Evolutionary conservation across 164 flowering plant species (phyloP), one percentile per base, ranked within the genome.

Genomic region (Vitis labrusca): DNA sequence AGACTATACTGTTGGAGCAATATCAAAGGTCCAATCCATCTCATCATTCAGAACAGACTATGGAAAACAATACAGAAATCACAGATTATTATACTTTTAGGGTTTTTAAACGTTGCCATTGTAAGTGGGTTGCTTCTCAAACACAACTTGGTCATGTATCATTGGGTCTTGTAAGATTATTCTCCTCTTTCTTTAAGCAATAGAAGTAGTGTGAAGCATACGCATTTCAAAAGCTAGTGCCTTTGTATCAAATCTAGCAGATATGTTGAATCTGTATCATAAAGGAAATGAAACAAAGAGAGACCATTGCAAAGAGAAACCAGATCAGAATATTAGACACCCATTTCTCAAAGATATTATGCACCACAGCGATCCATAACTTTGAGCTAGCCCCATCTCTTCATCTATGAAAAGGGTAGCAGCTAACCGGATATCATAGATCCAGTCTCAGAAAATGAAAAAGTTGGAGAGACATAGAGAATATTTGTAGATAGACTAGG

Each of bases 11-110:
- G 10, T 58, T 16, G 2, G 4, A 3, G 27, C 8, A 58, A 58
- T 58, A 58, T 67, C 63, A 69, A 9, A 16, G 11, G 56, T 54
- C 50, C 59, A 66, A 30, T 66, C 69, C 14, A 66, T 66, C 60
- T 54, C 69, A 66, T 66, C 60, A 29, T 27, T 51, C 49, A 37
- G 44, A 37, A 37, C 7, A 37, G 44, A 37, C 44, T 37, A 37
- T 37, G 44, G 44, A 3, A 37, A 37, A 37, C 44, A 37, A 37
- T 3, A 37, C 7, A 37, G 44, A 37, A 3, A 0, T 37, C 44
- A 37, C 44, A 6, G 44, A 37, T 37, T 37, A 37, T 37, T 6
- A 37, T 37, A 37, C 5, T 6, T 37, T 37, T 5, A 3, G 7
- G 44, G 44, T 3, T 37, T 37, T 37, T 37, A 3, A 37, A 37